Evolutionary conservation across 78 protist species (phyloP), one percentile per base, ranked within the genome.

Genomic region (Salpingoeca rosetta): DNA sequence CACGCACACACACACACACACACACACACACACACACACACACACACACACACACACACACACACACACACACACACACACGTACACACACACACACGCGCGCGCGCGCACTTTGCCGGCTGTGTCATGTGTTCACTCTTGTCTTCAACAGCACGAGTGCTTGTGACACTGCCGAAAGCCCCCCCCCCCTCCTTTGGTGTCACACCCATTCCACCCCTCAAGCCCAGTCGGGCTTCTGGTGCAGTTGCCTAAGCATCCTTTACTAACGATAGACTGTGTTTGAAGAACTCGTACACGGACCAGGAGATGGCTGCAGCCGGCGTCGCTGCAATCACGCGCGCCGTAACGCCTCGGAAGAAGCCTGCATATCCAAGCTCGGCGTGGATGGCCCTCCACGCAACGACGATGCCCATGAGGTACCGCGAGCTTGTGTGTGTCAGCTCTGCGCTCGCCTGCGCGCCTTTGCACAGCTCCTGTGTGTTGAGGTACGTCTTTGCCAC

Each of bases 221-320:
- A n/a, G n/a, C n/a, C n/a, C n/a, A n/a, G n/a, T n/a, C 41, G 31
- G 84, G 31, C 25, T 82, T 38, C 45, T 82, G 45, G 57, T 39
- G 25, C 36, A 38, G 11, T 37, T 82, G 57, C 12, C 57, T 39
- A 39, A n/a, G n/a, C n/a, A n/a, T n/a, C n/a, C n/a, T n/a, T n/a
- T n/a, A n/a, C n/a, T n/a, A n/a, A 41, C 35, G 82, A 39, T 3
- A 87, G 76, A 24, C 39, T 39, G 80, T 84, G 84, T 57, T 88
- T 88, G 87, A 88, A 84, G 36, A 78, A 41, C 56, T 92, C 94
- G 84, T 92, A 92, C 0, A 89, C 88, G 51, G 88, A 41, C 94
- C 92, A 85, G 0, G 84, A 78, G 1, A 92, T 22, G 25, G 94
- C 94, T 1, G 91, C 89, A 10, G 90, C 78, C 10, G 94, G 94